phyloP scores from a whole-genome alignment of 441 rosid species.

The Adansonia grandidieri region DNA sequence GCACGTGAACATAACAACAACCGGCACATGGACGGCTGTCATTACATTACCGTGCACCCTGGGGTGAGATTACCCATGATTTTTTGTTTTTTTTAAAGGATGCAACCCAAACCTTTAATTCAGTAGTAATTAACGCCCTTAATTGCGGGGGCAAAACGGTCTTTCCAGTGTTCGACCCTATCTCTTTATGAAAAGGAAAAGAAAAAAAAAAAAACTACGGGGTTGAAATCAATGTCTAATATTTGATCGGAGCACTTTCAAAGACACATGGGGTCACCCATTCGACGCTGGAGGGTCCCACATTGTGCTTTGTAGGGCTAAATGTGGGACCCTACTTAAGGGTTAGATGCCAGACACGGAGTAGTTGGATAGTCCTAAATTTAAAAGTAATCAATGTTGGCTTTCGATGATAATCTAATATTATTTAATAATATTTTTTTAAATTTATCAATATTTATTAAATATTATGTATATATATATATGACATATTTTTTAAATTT shows the following conservation, averaged over 20 bases:
- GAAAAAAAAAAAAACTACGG: fast-evolving
- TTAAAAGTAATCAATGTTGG: not conserved
- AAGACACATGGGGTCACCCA: slow-evolving; percentile 23
- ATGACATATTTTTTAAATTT: too few relatives aligned
- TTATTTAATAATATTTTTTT: too few relatives aligned
- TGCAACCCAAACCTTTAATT: not conserved
- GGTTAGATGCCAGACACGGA: slow-evolving; percentile 16
- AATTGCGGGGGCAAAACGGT: not conserved
- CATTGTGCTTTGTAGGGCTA: not conserved
- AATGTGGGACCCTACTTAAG: slow-evolving; percentile 2
- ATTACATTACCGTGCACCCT: slow-evolving; percentile 31
- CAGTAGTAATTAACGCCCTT: slow-evolving; percentile 15
- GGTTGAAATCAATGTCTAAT: not conserved
- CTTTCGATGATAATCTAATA: too few relatives aligned
- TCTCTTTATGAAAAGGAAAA: not conserved
- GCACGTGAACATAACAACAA: not conserved
- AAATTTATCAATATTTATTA: too few relatives aligned
- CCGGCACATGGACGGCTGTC: slow-evolving; percentile 62
- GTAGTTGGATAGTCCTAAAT: slow-evolving; percentile 29
- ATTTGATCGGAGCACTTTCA: not conserved
- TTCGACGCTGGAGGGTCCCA: slow-evolving; percentile 22
- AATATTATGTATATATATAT: too few relatives aligned
- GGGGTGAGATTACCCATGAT: not conserved
- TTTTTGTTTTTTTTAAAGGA: not conserved
- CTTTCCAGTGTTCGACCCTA: not conserved